Percentiles rank a stretch among this genome's conserved stretches.
Conservation (phyloP, 495 filamentous ascomycete genomes). For the Lasiosphaeria miniovina region DNA sequence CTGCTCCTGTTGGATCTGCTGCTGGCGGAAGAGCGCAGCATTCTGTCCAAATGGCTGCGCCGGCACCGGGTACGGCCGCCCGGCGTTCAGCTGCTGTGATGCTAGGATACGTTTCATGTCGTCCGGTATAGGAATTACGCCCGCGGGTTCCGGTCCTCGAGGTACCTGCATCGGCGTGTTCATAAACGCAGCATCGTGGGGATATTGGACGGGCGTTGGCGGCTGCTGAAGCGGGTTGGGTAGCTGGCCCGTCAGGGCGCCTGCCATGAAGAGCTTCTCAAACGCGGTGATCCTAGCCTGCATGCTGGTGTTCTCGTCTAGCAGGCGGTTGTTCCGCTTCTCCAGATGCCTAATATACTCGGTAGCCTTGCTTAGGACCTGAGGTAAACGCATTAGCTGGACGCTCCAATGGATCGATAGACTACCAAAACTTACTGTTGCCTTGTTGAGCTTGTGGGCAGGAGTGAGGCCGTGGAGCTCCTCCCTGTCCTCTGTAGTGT, state of each 20-base stretch:
- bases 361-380: conserved; percentile 85
- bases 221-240: conserved; percentile 48
- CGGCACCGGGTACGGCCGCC: conserved; percentile 44
- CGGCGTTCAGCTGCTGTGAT: conserved; percentile 40
- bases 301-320: conserved; percentile 74
- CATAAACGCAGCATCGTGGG: conserved; percentile 35
- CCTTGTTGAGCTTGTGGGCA: conserved; percentile 92
- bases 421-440: conserved; percentile 56
- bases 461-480: conserved; percentile 74
- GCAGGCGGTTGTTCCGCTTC: conserved; percentile 75
- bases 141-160: conserved; percentile 46
- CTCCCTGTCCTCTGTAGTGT: conserved; percentile 68
- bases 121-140: conserved; percentile 76
- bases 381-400: conserved; percentile 11
- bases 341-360: conserved; percentile 95
- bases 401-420: background rate
- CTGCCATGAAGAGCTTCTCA: conserved; percentile 63
- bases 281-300: conserved; percentile 67
- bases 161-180: conserved; percentile 34
- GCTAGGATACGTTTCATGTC: conserved; percentile 67
- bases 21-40: conserved; percentile 41
- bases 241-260: conserved; percentile 47
- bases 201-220: conserved; percentile 47
- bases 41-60: conserved; percentile 34
- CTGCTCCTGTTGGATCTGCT: conserved; percentile 44